Conservation (phyloP, 305 asterid genomes). For the Fraxinus baroniana region DNA sequence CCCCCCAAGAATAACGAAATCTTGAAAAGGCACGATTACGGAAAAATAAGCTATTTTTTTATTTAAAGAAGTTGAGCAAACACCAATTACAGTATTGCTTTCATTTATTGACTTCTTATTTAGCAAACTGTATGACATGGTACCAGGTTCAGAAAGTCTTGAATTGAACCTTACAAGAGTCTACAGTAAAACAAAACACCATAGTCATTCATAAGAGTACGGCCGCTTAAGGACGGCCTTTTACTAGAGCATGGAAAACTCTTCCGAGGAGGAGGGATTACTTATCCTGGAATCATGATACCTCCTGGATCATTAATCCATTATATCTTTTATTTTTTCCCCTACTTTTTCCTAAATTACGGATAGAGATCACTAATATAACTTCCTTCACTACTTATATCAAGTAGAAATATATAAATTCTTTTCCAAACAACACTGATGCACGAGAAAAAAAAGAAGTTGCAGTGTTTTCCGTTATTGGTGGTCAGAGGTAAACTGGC, state of each 20-base stretch:
- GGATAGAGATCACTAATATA: neutral
- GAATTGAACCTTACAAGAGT: neutral
- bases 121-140: neutral
- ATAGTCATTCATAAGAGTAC: conserved; percentile 16
- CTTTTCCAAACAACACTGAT: conserved; percentile 3
- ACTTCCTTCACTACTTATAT: neutral
- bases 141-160: neutral
- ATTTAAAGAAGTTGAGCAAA: neutral
- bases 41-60: neutral
- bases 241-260: neutral
- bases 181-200: conserved; percentile 1
- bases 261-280: conserved; percentile 10
- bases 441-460: neutral
- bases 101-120: neutral
- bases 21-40: neutral
- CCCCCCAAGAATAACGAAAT: neutral
- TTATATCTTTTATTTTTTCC: conserved; percentile 6
- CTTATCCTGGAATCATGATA: conserved; percentile 18
- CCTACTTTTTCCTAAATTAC: conserved; percentile 12
- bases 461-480: conserved; percentile 3
- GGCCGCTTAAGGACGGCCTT: conserved; percentile 9
- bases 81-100: neutral
- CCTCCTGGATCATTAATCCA: conserved; percentile 7
- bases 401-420: neutral
- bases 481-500: conserved; percentile 4